A percentile compares a stretch with the other conserved stretches of the same genome.
These are phyloP conservation scores for Anethum foeniculum DNA, from an alignment of 140 eudicot species.

Conservation along the genomic window DNA sequence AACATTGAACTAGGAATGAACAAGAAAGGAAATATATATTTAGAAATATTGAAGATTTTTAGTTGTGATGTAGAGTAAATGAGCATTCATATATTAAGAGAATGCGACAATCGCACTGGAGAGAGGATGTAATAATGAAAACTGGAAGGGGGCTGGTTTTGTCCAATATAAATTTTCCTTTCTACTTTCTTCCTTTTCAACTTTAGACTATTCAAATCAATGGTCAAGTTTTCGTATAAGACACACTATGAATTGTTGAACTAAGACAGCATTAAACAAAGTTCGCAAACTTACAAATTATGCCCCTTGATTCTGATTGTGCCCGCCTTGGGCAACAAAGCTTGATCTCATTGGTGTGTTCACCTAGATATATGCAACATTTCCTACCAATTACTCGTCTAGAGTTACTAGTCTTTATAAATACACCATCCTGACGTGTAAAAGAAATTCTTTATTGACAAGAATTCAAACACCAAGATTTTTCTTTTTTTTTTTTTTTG, in stretches of 20 bases:
- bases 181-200: neutral
- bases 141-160: neutral
- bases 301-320: neutral
- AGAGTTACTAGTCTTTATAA: neutral
- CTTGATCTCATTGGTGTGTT: neutral
- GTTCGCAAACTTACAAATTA: neutral
- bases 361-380: neutral
- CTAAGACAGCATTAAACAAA: neutral
- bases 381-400: neutral
- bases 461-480: neutral
- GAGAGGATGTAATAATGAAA: neutral
- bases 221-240: neutral
- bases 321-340: neutral
- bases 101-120: neutral
- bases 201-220: neutral
- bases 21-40: neutral
- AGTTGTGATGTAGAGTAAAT: neutral
- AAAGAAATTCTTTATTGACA: neutral
- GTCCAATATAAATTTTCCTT: neutral
- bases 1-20: neutral
- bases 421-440: neutral
- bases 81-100: neutral
- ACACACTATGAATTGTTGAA: neutral
- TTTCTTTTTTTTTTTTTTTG: neutral
- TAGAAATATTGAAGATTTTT: neutral